Evolutionary conservation across 176 grass and related monocot genomes (phyloP), one percentile per base, ranked within the genome.

Genomic region (Otatea glauca): DNA sequence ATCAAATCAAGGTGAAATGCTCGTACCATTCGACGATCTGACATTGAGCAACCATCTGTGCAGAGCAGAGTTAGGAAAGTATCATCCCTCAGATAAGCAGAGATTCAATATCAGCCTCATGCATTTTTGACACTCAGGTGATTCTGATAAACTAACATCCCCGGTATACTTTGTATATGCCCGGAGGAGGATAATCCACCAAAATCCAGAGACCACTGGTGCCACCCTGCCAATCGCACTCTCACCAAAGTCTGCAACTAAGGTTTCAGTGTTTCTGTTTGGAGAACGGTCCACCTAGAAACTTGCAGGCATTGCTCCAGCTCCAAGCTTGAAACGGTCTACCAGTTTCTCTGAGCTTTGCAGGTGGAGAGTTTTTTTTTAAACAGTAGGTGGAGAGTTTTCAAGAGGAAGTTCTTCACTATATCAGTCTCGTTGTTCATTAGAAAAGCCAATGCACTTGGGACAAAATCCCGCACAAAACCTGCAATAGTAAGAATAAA

Each of bases 101-200:
- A 98, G 91, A 78, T 85, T 88, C 55, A 98, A 81, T 75, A 98
- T 89, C 81, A 95, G 77, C 82, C 86, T 91, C 81, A 98, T 98
- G 56, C 95, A 94, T 39, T 83, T 98, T 54, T 98, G 95, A 80
- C 95, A 98, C 0, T 98, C 95, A 21, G 89, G 80, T 45, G 91
- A 95, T 88, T 98, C 95, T 12, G 92, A 27, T 60, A 98, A 82
- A 65, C 90, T 92, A 47, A 72, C 55, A 93, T 98, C 95, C 25
- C 89, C 95, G 0, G 95, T 98, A 49, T 84, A 97, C 75, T 89
- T 98, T 87, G 95, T 95, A 85, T 98, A 98, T n/a, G 92, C 95
- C 24, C 92, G 88, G 34, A 98, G 92, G n/a, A 98, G 92, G 84
- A 98, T 91, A 82, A 98, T 98, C 95, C 92, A 98, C 95, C 95